These are phyloP conservation scores for Lipomyces sp. DNA, from an alignment of 805 yeast genomes.

Conservation along the genomic window DNA sequence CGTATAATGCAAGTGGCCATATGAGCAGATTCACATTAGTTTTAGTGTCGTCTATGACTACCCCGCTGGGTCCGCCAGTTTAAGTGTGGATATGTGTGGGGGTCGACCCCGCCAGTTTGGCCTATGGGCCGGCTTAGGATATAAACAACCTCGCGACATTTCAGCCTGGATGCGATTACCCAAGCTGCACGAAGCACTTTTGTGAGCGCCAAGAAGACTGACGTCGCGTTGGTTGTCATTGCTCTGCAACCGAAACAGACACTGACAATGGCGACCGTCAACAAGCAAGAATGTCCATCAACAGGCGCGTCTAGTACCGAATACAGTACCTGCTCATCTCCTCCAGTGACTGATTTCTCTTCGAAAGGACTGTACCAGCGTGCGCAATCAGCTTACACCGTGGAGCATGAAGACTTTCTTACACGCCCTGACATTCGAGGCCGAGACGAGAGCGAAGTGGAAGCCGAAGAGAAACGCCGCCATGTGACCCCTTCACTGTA, in stretches of 20 bases:
- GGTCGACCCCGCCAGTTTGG: no score
- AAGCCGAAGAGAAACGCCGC: constrained; percentile 20
- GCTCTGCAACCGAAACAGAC: neutral
- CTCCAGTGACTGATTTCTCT: constrained; percentile 3
- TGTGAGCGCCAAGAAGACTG: no score
- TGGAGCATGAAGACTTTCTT: constrained; percentile 20
- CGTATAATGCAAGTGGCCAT: no score
- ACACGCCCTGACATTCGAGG: constrained; percentile 29
- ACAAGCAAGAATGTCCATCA: neutral
- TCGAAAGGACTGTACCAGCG: neutral
- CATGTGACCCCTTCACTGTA: constrained; percentile 6
- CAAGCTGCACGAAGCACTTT: no score
- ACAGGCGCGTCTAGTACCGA: neutral
- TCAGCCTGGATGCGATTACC: no score
- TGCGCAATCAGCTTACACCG: neutral
- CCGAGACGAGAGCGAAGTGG: constrained; percentile 17
- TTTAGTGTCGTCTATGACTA: no score
- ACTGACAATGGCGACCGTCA: neutral
- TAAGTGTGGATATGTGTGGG: no score
- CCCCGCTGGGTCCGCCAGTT: no score
- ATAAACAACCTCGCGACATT: no score
- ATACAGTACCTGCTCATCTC: constrained; percentile 8
- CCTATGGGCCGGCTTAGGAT: no score
- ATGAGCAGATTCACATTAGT: no score
- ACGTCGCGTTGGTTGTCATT: no score